phyloP scores from a whole-genome alignment of 176 grass and related monocot species.

The Raddia distichophylla region DNA sequence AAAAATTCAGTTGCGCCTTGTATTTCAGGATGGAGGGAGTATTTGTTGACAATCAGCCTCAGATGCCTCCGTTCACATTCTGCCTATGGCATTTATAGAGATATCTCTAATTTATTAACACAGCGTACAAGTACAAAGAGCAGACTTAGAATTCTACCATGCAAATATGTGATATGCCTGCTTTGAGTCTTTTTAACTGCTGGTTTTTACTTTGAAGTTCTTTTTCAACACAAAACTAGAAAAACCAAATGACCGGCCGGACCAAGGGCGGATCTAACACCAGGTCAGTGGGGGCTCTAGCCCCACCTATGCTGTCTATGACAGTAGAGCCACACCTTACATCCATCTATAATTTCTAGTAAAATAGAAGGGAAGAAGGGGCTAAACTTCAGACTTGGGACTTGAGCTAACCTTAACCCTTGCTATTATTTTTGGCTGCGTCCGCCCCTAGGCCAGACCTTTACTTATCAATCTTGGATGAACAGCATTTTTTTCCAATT shows the following conservation, averaged over 20 bases:
- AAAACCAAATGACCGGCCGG: not conserved
- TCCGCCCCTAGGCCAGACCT: too few species aligned
- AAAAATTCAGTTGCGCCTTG: too few species aligned
- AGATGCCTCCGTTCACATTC: not conserved
- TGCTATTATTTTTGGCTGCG: too few species aligned
- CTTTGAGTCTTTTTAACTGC: not conserved
- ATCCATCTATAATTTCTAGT: too few species aligned
- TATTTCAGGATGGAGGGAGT: too few species aligned
- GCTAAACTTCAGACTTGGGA: too few species aligned
- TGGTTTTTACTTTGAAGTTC: not conserved
- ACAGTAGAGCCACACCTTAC: too few species aligned
- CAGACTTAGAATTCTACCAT: not conserved
- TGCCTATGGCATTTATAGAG: not conserved
- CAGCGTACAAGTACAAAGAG: not conserved
- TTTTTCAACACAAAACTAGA: not conserved
- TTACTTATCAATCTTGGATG: not conserved
- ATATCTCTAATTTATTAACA: not conserved
- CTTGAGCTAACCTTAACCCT: too few species aligned
- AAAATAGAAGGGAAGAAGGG: too few species aligned
- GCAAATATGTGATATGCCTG: not conserved
- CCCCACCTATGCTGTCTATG: too few species aligned
- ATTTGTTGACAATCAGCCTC: not conserved
- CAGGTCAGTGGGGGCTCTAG: too few species aligned
- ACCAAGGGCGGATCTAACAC: too few species aligned
- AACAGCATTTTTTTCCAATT: constrained; percentile 15